Percentiles rank a stretch among this genome's conserved stretches.
Evolutionary conservation across 2,329 filamentous ascomycete species (phyloP).

Genomic region (Xylariales sp.): DNA sequence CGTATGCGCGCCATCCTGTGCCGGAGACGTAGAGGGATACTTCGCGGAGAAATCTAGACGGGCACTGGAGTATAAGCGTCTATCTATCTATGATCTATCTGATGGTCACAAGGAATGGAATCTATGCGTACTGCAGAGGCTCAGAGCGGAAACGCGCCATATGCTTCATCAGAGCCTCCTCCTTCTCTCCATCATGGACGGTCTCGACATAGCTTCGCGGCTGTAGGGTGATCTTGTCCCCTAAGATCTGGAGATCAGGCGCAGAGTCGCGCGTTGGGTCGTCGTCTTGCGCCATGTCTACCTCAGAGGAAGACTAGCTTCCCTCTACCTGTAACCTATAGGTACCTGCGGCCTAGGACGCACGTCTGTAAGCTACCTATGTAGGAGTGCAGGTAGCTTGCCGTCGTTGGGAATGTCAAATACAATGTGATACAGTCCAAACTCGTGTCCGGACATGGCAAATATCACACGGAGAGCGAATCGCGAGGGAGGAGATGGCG

Average conservation of each 20-base stretch:
- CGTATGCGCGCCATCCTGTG: conserved; percentile 92
- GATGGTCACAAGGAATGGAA: too few relatives aligned
- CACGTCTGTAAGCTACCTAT: too few relatives aligned
- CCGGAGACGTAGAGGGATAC: conserved; percentile 90
- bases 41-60: conserved; percentile 79
- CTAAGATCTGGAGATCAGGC: conserved; percentile 73
- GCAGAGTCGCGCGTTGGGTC: conserved; percentile 48
- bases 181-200: conserved; percentile 48
- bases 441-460: too few relatives aligned
- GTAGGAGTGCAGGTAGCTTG: too few relatives aligned
- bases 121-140: conserved; percentile 42
- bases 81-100: conserved; percentile 31
- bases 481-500: too few relatives aligned
- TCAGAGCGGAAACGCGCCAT: conserved; percentile 80
- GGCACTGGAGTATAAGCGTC: conserved; percentile 38
- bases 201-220: conserved; percentile 62
- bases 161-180: conserved; percentile 70
- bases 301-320: conserved; percentile 5
- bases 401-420: too few relatives aligned
- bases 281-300: conserved; percentile 35
- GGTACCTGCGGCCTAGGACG: neutral
- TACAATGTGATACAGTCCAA: too few relatives aligned
- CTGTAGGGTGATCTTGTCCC: conserved; percentile 69
- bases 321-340: neutral
- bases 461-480: too few relatives aligned